These are phyloP conservation scores for Euphorbia pulcherrima DNA, from an alignment of 345 rosid genomes.

Conservation along the genomic window DNA sequence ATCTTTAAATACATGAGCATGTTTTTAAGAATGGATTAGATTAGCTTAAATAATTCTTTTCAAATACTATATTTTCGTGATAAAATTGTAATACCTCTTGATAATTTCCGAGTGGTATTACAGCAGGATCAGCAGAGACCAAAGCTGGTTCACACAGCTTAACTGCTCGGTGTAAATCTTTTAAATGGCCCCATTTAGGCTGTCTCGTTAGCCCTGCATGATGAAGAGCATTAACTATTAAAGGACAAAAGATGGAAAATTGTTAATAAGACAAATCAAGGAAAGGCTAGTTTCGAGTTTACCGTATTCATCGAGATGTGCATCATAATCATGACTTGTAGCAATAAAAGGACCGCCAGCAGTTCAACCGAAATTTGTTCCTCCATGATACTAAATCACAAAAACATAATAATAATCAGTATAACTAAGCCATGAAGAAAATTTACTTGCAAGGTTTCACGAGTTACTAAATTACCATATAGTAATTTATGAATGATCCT, in stretches of 20 bases:
- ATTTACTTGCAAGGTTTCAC: conserved; percentile 9
- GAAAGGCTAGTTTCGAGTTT: too few relatives aligned
- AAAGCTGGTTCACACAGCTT: too few relatives aligned
- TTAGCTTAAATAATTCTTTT: not conserved
- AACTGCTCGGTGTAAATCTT: conserved; percentile 98
- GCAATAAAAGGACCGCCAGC: conserved; percentile 99
- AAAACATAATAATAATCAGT: conserved; percentile 16
- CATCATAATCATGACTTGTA: conserved; percentile 95
- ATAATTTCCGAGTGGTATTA: too few relatives aligned
- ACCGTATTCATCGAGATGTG: conserved; percentile 95
- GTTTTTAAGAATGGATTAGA: conserved; percentile 12
- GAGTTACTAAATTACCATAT: conserved; percentile 58
- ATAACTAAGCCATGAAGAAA: conserved; percentile 14
- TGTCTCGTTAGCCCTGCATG: conserved; percentile 73
- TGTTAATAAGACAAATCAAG: conserved; percentile 2
- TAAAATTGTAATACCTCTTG: too few relatives aligned
- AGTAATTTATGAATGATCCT: conserved; percentile 87
- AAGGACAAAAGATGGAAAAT: too few relatives aligned
- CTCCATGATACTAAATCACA: conserved; percentile 65
- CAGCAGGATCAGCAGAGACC: too few relatives aligned
- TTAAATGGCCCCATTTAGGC: conserved; percentile 99
- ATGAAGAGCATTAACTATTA: too few relatives aligned
- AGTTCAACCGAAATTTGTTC: conserved; percentile 93
- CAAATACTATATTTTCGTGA: not conserved
- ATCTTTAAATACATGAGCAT: conserved; percentile 92